phyloP scores from a whole-genome alignment of 805 yeast species.

The Candida coquimbonensis region DNA sequence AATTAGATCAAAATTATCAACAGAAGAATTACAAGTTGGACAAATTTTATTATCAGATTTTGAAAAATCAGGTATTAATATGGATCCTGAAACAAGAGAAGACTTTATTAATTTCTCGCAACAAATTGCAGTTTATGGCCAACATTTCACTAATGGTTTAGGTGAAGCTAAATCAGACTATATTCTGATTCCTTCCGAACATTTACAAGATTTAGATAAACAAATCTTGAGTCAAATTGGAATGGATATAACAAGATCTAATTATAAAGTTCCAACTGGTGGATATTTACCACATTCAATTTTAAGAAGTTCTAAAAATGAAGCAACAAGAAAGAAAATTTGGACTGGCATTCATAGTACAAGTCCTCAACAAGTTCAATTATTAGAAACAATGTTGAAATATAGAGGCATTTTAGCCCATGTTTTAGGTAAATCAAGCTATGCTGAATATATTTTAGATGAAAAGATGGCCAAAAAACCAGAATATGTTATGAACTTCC shows the following conservation, averaged over 20 bases:
- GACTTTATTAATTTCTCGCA: constrained; percentile 75
- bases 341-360: constrained; percentile 75
- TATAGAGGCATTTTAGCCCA: constrained; percentile 66
- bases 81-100: constrained; percentile 55
- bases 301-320: constrained; percentile 49
- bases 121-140: constrained; percentile 74
- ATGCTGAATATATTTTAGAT: constrained; percentile 71
- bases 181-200: constrained; percentile 16
- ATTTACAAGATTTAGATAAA: constrained; percentile 18
- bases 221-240: constrained; percentile 22
- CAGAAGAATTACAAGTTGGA: constrained; percentile 82
- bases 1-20: constrained; percentile 33
- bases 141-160: constrained; percentile 46
- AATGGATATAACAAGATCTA: constrained; percentile 31
- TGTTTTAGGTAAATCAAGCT: constrained; percentile 64
- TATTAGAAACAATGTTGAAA: constrained; percentile 52
- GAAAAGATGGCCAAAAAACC: constrained; percentile 90
- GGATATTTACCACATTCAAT: constrained; percentile 63
- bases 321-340: constrained; percentile 51
- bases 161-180: constrained; percentile 14
- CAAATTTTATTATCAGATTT: constrained; percentile 75
- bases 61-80: constrained; percentile 81
- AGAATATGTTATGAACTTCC: constrained; percentile 63
- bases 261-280: constrained; percentile 47
- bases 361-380: constrained; percentile 50